A percentile compares a stretch with the other conserved stretches of the same genome.
Conservation (phyloP, 148 eudicot genomes). For the Selenicereus undatus region DNA sequence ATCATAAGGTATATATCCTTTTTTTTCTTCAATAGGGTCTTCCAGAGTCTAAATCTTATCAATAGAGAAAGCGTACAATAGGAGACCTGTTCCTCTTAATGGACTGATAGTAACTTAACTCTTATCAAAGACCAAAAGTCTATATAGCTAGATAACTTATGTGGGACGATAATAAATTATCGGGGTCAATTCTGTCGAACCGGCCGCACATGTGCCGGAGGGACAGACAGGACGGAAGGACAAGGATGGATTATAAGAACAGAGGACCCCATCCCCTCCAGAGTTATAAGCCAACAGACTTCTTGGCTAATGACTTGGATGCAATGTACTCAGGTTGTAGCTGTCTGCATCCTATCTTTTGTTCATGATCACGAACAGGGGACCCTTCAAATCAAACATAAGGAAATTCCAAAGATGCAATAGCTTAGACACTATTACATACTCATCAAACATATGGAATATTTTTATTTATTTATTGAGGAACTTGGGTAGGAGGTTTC, state of each 20-base stretch:
- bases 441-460: no score
- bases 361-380: background rate
- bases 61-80: no score
- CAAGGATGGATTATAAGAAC: conserved; percentile 15
- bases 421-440: no score
- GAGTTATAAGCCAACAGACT: background rate
- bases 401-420: no score
- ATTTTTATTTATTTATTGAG: no score
- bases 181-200: background rate
- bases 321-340: conserved; percentile 5
- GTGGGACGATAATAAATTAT: background rate
- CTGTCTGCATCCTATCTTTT: conserved; percentile 17
- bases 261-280: background rate
- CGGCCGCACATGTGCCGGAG: conserved; percentile 20
- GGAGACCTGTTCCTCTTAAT: no score
- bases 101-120: no score
- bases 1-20: background rate
- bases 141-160: no score
- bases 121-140: no score
- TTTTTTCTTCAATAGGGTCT: no score
- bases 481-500: conserved; percentile 42
- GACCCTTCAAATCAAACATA: conserved; percentile 13
- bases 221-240: conserved; percentile 17
- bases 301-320: conserved; percentile 12
- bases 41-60: no score